Base-by-base conservation (phyloP, 257 asterid genomes). In the Solanum megistacrolobum region DNA sequence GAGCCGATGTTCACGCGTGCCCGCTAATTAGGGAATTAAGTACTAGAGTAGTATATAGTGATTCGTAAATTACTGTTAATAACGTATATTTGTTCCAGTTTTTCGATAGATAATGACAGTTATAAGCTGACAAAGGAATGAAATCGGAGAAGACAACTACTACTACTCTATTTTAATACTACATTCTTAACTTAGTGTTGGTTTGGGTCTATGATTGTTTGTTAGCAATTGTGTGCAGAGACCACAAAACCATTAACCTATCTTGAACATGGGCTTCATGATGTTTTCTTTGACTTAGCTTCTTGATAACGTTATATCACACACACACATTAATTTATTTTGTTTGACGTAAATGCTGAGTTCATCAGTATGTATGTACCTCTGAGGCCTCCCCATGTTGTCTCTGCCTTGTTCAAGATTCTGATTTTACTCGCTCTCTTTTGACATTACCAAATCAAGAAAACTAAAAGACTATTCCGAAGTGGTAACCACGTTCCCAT, bases 401-500 rank as follows among this genome's bases (percentile, higher is more conserved):
- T 58, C 14, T 76, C 58, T 75, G 7, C 5, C 83, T 75, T 38
- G 23, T 35, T 38, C 12, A 85, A 65, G 79, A 62, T 62, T 65
- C 62, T 65, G 27, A 85, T 85, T 87, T 89, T 85, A 89, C 90
- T 89, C 13, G 23, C 84, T 66, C 88, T 87, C 75, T 83, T 83
- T 83, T 46, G 86, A 21, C 71, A 66, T 18, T 32, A 65, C 60
- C 58, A 73, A 88, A 69, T 55, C 58, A 58, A 87, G 55, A 55
- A 83, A 79, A 46, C 55, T 79, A 55, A 82, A 82, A 38, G 36
- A 58, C 83, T 83, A 43, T 69, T 89, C 48, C 89, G 81, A 89
- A 87, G 95, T 92, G 79, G 92, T 88, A 74, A 78, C 92, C 97
- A 93, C 93, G 97, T 93, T 81, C 43, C 43, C 68, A 48, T 91